Base-by-base conservation (phyloP, 306 rosid species). In the Begonia fuchsioides region DNA sequence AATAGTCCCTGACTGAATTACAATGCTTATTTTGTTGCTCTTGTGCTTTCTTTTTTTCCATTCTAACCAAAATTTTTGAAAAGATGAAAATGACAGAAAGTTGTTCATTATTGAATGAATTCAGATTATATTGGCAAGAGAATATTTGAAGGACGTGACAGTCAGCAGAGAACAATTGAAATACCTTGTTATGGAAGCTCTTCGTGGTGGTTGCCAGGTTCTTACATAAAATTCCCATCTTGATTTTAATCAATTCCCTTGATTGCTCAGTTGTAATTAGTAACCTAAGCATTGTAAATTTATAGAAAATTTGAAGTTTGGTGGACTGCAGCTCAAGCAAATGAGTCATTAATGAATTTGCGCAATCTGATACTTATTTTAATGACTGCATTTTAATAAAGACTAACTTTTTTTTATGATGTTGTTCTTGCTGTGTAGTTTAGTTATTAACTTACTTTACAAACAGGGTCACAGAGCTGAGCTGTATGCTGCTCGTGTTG, bases 141-240 rank as follows among this genome's bases (percentile, higher is more conserved):
- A 90, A 68, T 90, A 90, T 72, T 68, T 90, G 53, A 84, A 76
- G 68, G 97, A 90, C 41, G 94, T 90, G 47, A 54, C 75, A 49
- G 70, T 90, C 49, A 67, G 79, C 77, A 67, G 62, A 67, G 97
- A 90, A 52, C 97, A 81, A 63, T 54, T 90, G 49, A 90, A 81
- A 53, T 84, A 90, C 62, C 69, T 90, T 51, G 97, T 84, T 52
- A 62, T 84, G 73, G 97, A 90, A 73, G 82, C 97, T 60, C 62
- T 84, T 43, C 80, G 97, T 57, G 94, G 97, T 78, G 94, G 92
- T 70, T 82, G 93, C 74, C 94, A 84, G 95, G 97, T 90, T 70
- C 60, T 32, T 53, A 46, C 70, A 20, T 50, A 51, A n/a, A n/a
- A 53, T 44, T 59, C 54, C 53, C 19, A 15, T 58, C 51, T 56